Evolutionary conservation across 345 rosid species (phyloP).

Genomic region (Salix purpurea): DNA sequence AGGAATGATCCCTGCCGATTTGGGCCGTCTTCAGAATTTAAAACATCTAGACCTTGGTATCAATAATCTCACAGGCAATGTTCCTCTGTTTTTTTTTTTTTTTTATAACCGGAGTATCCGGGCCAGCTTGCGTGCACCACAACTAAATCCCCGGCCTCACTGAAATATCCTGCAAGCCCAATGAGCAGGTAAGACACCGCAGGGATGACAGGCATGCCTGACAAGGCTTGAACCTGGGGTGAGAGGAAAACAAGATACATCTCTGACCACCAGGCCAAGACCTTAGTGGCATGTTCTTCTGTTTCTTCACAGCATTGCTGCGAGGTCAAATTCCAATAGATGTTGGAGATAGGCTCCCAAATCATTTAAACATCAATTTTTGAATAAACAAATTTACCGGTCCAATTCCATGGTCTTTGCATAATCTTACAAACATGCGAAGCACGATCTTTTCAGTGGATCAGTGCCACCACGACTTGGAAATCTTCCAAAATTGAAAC

Average conservation of each 20-base stretch:
- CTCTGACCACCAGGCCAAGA: too few species aligned
- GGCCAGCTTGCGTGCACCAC: too few species aligned
- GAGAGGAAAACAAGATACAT: too few species aligned
- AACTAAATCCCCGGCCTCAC: too few species aligned
- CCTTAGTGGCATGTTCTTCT: too few species aligned
- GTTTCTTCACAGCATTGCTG: background rate
- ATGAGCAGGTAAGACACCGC: too few species aligned
- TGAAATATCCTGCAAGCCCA: too few species aligned
- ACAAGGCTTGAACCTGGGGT: too few species aligned
- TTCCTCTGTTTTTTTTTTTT: background rate
- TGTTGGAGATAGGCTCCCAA: conserved; percentile 40
- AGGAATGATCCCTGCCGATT: background rate
- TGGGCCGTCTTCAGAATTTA: background rate
- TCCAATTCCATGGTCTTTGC: conserved; percentile 35
- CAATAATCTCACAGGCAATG: background rate
- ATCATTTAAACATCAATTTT: conserved; percentile 32
- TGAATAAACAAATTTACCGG: conserved; percentile 40
- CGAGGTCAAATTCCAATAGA: conserved; percentile 20
- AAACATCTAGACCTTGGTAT: background rate
- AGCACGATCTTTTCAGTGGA: conserved; percentile 33
- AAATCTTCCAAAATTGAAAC: conserved; percentile 31
- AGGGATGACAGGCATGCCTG: too few species aligned
- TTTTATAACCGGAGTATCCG: too few species aligned
- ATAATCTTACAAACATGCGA: conserved; percentile 36
- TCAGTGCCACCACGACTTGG: conserved; percentile 31